Evolutionary conservation across 305 asterid genomes (phyloP), one percentile per base, ranked within the genome.

Genomic region (Fraxinus paxiana): DNA sequence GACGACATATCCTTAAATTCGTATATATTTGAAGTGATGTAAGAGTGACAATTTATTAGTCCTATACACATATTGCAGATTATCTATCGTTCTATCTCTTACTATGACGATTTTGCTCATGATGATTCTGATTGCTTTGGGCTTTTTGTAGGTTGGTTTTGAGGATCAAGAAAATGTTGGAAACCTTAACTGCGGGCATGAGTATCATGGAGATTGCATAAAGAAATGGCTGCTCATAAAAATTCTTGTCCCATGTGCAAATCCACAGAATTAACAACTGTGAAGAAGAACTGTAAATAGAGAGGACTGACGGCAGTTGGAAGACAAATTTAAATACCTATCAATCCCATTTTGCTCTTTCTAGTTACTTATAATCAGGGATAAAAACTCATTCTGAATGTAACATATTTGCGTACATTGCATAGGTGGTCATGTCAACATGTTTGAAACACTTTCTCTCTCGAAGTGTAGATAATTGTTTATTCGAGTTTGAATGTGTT

Each of bases 171-270:
- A 88, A 37, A 51, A 34, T 37, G 78, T 91, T 0, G 94, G 92
- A 71, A 79, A 78, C 3, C 87, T 92, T 4, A 87, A 87, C 7
- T 93, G 97, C 43, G 84, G 92, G 3, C 97, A 93, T 22, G 94
- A 89, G 74, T 92, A 90, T 71, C 98, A 93, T 79, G 76, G 54
- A 0, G 93, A 87, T 1, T 93, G 97, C 87, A 76, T 92, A 30
- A 87, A 82, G 88, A 87, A 85, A 69, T 93, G 92, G 97, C 80
- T 93, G 80, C 13, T 81, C 22, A 31, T 86, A 84, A 92, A 87
- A 92, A 92, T 63, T 70, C 80, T 22, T 93, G 97, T 22, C 93
- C 96, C 2, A 80, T 93, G 1, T 93, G 93, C 90, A 91, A 90
- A 85, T 85, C 90, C 38, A 31, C 86, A 26, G 98, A 89, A 56